Base-by-base conservation (phyloP, 1,284 basidiomycete species). In the Vanrija humicola region DNA sequence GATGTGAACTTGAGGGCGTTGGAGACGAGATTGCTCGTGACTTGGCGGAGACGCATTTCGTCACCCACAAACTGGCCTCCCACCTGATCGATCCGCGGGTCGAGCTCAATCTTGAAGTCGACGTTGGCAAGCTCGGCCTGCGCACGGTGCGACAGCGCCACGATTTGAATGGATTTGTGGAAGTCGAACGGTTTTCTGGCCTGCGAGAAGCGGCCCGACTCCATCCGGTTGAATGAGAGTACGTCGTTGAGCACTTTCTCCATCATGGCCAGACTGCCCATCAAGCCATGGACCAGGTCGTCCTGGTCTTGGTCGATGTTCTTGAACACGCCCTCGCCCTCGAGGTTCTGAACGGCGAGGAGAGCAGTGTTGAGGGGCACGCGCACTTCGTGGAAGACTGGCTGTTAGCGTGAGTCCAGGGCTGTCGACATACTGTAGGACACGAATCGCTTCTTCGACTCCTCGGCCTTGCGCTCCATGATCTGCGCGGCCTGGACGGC, bases 281-380 rank as follows among this genome's bases (percentile, higher is more conserved):
- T 85, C 23, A 94, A 79, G 38, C 73, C 72, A 56, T 73, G 64
- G 4, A 73, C 70, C 69, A 75, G 68, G 61, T 75, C 72, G 15
- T 61, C 54, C 50, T 75, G 72, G 48, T 75, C 71, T 28, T 57
- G 48, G n/a, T 59, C 61, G 18, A 72, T 48, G 2, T 61, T 57
- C 18, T 65, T 62, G 58, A 74, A 76, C 0, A 74, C 70, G 19
- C 68, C 60, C 46, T 76, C 83, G 1, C 88, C 89, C 58, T 87
- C 86, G 81, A 93, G 86, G 68, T 95, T 94, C 75, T 94, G 90
- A 12, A 92, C 86, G 0, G 90, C 90, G 39, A 93, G 79, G 7
- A 92, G 77, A 2, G 90, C 91, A 34, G 89, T 92, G 68, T 94
- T 94, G 58, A 94, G 79, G n/a, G 91, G 91, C 46, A 95, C 90